Conservation (phyloP, 2,329 filamentous ascomycete genomes). For the Aureobasidium sp. region DNA sequence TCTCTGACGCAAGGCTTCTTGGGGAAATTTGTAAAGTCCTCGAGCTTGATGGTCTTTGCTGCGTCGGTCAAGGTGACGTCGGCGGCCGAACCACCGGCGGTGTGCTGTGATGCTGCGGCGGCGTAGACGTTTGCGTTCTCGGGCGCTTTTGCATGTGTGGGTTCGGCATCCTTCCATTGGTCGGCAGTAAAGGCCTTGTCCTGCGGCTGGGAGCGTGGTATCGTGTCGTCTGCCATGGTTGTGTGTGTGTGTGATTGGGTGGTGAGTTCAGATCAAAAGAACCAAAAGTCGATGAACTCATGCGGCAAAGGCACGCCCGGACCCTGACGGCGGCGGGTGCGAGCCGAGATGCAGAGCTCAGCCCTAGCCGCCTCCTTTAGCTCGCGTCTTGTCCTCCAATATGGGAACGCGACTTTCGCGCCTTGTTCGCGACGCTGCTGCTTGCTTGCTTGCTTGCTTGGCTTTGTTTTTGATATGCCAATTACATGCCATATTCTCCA, state of each 20-base stretch:
- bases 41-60: slow-evolving; percentile 57
- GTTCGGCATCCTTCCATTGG: slow-evolving; percentile 29
- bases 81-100: slow-evolving; percentile 59
- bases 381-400: background rate
- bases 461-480: slow-evolving; percentile 6
- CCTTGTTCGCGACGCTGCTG: background rate
- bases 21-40: slow-evolving; percentile 66
- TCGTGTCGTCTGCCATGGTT: slow-evolving; percentile 42
- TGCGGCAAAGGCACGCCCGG: slow-evolving; percentile 2
- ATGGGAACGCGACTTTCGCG: slow-evolving; percentile 10
- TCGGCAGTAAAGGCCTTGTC: slow-evolving; percentile 29
- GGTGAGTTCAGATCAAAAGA: background rate
- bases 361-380: background rate
- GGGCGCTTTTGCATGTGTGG: slow-evolving; percentile 24
- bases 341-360: background rate
- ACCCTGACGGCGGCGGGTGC: background rate
- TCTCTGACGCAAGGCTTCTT: slow-evolving; percentile 79
- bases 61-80: slow-evolving; percentile 46
- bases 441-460: background rate
- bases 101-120: slow-evolving; percentile 52
- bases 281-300: slow-evolving; percentile 10
- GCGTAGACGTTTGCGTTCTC: slow-evolving; percentile 47
- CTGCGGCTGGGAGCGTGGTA: slow-evolving; percentile 24
- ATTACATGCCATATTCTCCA: background rate
- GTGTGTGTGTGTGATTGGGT: background rate